These are phyloP conservation scores for Zasmidium angulare DNA, from an alignment of 2,329 filamentous ascomycete species.

Conservation along the genomic window DNA sequence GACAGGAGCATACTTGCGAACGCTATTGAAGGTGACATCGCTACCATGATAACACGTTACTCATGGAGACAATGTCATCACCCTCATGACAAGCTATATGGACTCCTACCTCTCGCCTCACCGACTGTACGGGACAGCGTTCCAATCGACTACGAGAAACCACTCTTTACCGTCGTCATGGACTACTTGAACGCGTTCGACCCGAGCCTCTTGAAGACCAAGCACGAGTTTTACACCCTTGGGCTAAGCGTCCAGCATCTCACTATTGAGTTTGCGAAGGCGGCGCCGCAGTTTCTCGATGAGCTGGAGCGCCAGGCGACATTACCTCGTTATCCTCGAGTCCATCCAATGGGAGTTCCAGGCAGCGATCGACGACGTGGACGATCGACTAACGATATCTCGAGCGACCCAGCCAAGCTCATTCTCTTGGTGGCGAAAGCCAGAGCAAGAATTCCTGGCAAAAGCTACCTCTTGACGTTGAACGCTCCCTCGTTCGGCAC, in stretches of 20 bases:
- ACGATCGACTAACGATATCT: no score
- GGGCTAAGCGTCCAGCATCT: background rate
- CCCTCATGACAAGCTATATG: constrained; percentile 6
- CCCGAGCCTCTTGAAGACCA: background rate
- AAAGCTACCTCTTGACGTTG: no score
- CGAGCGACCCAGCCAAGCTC: no score
- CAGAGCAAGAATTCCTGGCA: no score
- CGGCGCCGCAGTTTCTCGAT: no score
- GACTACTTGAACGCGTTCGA: background rate
- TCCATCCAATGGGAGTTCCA: no score
- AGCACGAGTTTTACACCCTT: background rate
- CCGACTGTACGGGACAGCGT: background rate
- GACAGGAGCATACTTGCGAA: background rate
- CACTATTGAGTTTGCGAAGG: background rate
- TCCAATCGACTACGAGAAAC: constrained; percentile 1
- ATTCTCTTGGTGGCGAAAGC: no score
- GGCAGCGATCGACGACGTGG: no score
- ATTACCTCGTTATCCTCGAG: no score
- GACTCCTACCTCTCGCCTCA: background rate
- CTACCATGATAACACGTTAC: background rate
- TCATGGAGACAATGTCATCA: background rate
- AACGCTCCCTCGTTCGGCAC: no score
- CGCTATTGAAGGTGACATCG: background rate
- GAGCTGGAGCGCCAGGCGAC: no score
- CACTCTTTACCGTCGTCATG: constrained; percentile 1